These are phyloP conservation scores for Blumeriella jaapii DNA, from an alignment of 2,329 filamentous ascomycete genomes.

Conservation along the genomic window DNA sequence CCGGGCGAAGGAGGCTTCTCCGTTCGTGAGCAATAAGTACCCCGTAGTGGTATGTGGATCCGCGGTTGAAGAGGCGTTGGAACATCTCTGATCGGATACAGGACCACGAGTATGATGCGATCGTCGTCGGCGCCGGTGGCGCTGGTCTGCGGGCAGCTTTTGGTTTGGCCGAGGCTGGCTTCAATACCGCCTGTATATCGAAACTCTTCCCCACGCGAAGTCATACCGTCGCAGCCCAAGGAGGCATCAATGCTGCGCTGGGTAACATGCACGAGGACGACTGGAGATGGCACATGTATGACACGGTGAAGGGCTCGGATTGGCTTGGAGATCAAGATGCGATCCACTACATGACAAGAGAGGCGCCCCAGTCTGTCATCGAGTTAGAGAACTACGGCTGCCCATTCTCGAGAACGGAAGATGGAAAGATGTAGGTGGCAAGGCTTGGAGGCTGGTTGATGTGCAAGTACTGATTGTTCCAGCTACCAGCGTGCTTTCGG, in stretches of 20 bases:
- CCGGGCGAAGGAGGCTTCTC: slow-evolving; percentile 85
- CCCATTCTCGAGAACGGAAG: slow-evolving; percentile 91
- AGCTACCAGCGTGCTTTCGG: slow-evolving; percentile 97
- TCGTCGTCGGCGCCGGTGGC: slow-evolving; percentile 81
- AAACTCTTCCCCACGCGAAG: slow-evolving; percentile 69
- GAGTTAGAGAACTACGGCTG: slow-evolving; percentile 97
- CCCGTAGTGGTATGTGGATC: slow-evolving; percentile 66
- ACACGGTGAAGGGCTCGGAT: slow-evolving; percentile 94
- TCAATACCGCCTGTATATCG: slow-evolving; percentile 78
- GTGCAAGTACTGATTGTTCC: slow-evolving; percentile 15
- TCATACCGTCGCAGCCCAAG: slow-evolving; percentile 73
- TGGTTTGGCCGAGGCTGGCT: slow-evolving; percentile 76
- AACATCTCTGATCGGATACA: slow-evolving; percentile 29
- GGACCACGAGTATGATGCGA: slow-evolving; percentile 97
- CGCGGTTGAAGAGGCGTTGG: background rate
- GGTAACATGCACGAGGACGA: slow-evolving; percentile 98
- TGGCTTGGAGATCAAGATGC: slow-evolving; percentile 97
- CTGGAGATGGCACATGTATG: slow-evolving; percentile 99
- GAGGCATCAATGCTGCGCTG: slow-evolving; percentile 78
- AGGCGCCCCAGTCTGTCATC: slow-evolving; percentile 82
- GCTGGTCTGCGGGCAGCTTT: slow-evolving; percentile 74
- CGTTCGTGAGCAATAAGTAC: slow-evolving; percentile 81
- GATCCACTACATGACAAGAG: slow-evolving; percentile 97
- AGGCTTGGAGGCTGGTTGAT: background rate
- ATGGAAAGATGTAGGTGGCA: slow-evolving; percentile 80